Base-by-base conservation (phyloP, 208 protist species). In the Crithidia brevicula region DNA sequence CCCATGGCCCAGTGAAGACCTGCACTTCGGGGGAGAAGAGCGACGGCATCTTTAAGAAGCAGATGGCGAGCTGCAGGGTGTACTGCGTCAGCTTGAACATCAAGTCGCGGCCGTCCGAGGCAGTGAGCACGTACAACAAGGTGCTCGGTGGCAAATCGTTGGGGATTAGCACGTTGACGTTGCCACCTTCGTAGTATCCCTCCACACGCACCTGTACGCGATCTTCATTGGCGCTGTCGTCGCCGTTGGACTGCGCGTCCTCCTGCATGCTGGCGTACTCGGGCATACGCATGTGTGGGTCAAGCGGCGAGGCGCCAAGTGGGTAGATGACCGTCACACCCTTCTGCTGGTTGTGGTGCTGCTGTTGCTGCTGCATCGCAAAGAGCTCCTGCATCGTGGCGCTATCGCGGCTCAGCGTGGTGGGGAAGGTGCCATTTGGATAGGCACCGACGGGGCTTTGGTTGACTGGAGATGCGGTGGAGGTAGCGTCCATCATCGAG, bases 51-150 rank as follows among this genome's bases (percentile, higher is more conserved):
- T 90, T 83, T 1, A 93, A 63, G 53, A 94, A 67, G 64, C 88
- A 93, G 43, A 96, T 91, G 43, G 81, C 23, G 16, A 93, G 50
- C 59, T 92, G 85, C 76, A 94, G 72, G 22, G 27, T 79, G 81
- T 92, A 96, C 74, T 96, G 91, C 4, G 89, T 72, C 45, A 74
- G 70, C 67, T 96, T 96, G 73, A 96, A 96, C 49, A 94, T 73
- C 45, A 82, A 70, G 45, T 96, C 91, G 16, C 91, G 81, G 4
- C 91, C 91, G 33, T 96, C 91, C 11, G 86, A 93, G 25, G 91
- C 85, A 40, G 91, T 96, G 4, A 96, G 62, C 20, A 96, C 86
- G 72, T 96, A 96, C 3, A 96, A 77, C 36, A 96, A 49, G 43
- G 85, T 91, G 63, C 85, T 92, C 1, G 77, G 80, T 13, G 91